These are phyloP conservation scores for Penicillium salamii DNA, from an alignment of 495 filamentous ascomycete species.

Conservation along the genomic window DNA sequence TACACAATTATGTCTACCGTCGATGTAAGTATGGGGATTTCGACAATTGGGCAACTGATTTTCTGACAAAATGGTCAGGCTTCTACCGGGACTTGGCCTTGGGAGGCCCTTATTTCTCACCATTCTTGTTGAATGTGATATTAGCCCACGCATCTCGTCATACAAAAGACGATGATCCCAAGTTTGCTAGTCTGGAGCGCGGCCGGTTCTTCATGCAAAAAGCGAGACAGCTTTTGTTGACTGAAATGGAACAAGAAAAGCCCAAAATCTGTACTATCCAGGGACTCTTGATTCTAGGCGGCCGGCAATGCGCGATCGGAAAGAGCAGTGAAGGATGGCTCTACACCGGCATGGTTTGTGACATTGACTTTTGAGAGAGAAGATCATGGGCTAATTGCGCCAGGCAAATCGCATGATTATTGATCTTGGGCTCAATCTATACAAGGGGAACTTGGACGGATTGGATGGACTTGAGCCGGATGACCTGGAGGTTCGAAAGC, in stretches of 20 bases:
- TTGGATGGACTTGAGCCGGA: conserved; percentile 11
- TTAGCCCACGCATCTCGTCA: conserved; percentile 13
- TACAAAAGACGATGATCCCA: conserved; percentile 7
- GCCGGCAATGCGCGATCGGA: conserved; percentile 10
- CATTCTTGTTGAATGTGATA: conserved; percentile 11
- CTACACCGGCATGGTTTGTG: conserved; percentile 13
- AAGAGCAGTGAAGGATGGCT: conserved; percentile 16
- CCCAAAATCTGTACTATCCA: conserved; percentile 10
- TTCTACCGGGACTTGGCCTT: conserved; percentile 12
- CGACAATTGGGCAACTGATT: background rate
- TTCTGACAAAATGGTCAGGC: background rate
- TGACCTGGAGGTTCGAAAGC: conserved; percentile 11
- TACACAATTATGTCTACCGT: conserved; percentile 14
- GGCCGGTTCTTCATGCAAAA: conserved; percentile 3
- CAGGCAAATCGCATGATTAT: no score
- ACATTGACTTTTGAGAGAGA: no score
- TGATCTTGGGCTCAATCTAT: no score
- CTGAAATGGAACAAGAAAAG: conserved; percentile 10
- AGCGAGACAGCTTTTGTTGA: conserved; percentile 5
- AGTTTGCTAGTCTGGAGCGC: conserved; percentile 2
- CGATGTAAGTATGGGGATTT: conserved; percentile 1
- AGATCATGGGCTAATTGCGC: no score
- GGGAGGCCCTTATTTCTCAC: conserved; percentile 8
- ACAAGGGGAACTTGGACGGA: no score
- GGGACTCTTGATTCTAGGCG: conserved; percentile 7